Base-by-base conservation (phyloP, 331 rosid species). In the Malus hybrid region DNA sequence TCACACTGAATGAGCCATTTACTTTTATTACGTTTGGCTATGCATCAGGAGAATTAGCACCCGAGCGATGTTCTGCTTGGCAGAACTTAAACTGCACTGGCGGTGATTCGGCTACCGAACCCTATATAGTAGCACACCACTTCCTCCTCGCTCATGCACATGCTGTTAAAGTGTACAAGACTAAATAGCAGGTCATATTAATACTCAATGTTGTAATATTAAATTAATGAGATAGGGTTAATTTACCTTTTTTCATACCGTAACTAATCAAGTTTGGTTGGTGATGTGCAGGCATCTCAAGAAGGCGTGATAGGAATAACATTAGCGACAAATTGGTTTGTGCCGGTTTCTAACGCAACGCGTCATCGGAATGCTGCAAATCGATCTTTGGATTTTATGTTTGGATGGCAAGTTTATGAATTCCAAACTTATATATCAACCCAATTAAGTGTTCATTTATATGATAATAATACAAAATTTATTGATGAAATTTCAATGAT, bases 281-380 rank as follows among this genome's bases (percentile, higher is more conserved):
- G 19, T 16, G 19, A 52, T 52, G 9, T 71, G 32, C 77, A 91
- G 93, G 81, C 28, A 28, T 72, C 72, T 67, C 90, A 92, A 42
- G 82, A 87, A n/a, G 93, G 96, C 12, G 3, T 76, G 4, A 88
- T 88, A 72, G 96, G 97, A 4, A 88, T 92, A 50, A 72, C 91
- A 1, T 39, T 92, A 3, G 66, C 69, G 12, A 39, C 82, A n/a
- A 6, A 67, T 2, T 90, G 96, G 97, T 73, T 61, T 9, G 52
- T 80, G 39, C 90, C 96, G 0, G 34, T 10, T 64, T 84, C 92
- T 1, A 3, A 85, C 10, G 34, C 44, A 5, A 70, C 61, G 65
- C 24, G 60, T 1, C 70, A 92, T 61, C 19, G 65, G 69, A 56
- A 75, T 1, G 90, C 90, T 31, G 82, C 85, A 0, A 39, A 39